phyloP scores from a whole-genome alignment of 768 basidiomycete species.

The Boletus edulis region DNA sequence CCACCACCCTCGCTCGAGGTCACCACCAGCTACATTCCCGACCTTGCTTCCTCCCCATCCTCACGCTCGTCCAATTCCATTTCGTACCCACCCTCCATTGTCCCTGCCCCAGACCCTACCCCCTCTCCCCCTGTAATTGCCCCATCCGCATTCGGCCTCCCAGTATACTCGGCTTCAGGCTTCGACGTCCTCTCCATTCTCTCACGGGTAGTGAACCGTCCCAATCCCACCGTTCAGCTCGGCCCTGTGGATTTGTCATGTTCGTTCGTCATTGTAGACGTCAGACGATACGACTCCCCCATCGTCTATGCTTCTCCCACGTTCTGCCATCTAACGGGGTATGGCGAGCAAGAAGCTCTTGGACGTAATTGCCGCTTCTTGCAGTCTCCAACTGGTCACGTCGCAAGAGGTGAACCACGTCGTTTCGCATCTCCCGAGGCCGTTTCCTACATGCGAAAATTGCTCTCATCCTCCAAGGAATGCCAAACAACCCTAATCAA shows the following conservation, averaged over 20 bases:
- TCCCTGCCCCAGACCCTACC: neutral
- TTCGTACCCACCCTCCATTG: conserved; percentile 4
- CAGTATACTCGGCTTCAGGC: conserved; percentile 86
- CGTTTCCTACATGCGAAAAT: conserved; percentile 65
- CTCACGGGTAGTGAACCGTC: conserved; percentile 69
- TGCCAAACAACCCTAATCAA: conserved; percentile 88
- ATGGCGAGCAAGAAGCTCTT: conserved; percentile 70
- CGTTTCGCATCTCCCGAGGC: conserved; percentile 62
- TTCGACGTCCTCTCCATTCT: conserved; percentile 88
- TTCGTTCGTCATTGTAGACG: conserved; percentile 89
- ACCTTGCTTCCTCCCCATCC: neutral
- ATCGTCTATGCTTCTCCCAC: conserved; percentile 89
- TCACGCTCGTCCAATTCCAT: conserved; percentile 3
- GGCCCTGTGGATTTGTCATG: conserved; percentile 93
- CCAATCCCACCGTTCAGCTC: conserved; percentile 69
- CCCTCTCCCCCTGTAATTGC: conserved; percentile 12
- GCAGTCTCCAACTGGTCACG: conserved; percentile 67
- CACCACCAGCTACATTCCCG: conserved; percentile 4
- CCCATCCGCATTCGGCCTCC: conserved; percentile 39
- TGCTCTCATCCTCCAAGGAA: conserved; percentile 73
- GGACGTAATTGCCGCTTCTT: conserved; percentile 92
- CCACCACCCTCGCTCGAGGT: neutral
- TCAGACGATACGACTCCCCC: conserved; percentile 75
- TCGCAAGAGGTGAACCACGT: conserved; percentile 52
- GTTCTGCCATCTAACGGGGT: conserved; percentile 78